phyloP scores from a whole-genome alignment of 192 early-diverging fungal species.

The Coemansia javaensis region DNA sequence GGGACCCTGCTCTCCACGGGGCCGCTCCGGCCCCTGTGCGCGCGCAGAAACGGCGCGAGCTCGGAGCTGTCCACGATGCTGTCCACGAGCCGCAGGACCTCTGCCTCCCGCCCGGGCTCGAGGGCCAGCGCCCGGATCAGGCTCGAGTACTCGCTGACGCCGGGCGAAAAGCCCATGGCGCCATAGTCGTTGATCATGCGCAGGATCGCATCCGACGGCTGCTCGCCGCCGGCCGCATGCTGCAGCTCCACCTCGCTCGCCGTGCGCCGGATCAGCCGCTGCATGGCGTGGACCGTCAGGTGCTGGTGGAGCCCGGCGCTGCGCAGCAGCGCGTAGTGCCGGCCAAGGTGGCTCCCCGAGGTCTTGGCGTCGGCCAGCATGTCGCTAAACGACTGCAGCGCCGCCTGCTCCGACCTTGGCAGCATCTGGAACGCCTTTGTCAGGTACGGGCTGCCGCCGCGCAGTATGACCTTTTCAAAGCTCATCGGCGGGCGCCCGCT shows the following conservation, averaged over 20 bases:
- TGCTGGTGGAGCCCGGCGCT: constrained; percentile 22
- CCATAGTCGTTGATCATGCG: constrained; percentile 33
- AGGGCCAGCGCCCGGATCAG: constrained; percentile 34
- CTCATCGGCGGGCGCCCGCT: background rate
- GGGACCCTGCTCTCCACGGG: constrained; percentile 17
- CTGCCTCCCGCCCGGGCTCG: constrained; percentile 29
- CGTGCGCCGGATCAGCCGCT: constrained; percentile 21
- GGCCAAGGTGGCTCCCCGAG: constrained; percentile 7
- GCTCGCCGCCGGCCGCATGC: constrained; percentile 1
- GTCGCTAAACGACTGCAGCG: constrained; percentile 30
- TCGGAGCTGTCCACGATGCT: constrained; percentile 33
- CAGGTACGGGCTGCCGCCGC: constrained; percentile 26
- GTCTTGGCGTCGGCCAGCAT: constrained; percentile 1
- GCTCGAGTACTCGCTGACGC: constrained; percentile 28
- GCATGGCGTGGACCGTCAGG: constrained; percentile 32
- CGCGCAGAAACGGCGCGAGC: constrained; percentile 25
- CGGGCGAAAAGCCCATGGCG: constrained; percentile 21
- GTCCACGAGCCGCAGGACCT: constrained; percentile 42
- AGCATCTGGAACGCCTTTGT: constrained; percentile 38
- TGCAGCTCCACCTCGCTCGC: constrained; percentile 2
- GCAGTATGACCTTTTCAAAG: constrained; percentile 24
- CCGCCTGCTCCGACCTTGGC: constrained; percentile 14
- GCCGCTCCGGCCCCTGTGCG: background rate
- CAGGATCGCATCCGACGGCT: constrained; percentile 14
- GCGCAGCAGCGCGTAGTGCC: constrained; percentile 17